phyloP scores from a whole-genome alignment of 129 eudicot genomes.

The Tagetes patula region DNA sequence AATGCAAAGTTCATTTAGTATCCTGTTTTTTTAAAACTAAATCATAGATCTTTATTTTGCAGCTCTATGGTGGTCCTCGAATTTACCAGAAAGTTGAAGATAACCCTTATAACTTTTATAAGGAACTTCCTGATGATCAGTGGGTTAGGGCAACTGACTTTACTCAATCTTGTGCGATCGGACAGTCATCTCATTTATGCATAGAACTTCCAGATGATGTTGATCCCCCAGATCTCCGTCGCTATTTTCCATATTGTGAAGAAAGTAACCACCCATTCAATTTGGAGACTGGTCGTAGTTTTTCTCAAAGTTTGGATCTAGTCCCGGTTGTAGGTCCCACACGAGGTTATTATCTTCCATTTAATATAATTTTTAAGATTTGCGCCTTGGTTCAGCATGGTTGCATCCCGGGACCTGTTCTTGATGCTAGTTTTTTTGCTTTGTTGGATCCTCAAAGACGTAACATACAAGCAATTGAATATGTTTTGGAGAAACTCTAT shows the following conservation, averaged over 20 bases:
- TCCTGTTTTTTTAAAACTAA: neutral
- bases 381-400: constrained; percentile 77
- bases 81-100: constrained; percentile 48
- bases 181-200: constrained; percentile 79
- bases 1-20: neutral
- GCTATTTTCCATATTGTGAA: constrained; percentile 48
- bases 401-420: constrained; percentile 70
- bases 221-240: constrained; percentile 50
- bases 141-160: constrained; percentile 85
- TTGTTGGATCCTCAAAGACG: constrained; percentile 57
- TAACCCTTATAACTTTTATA: constrained; percentile 32
- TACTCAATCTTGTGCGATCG: constrained; percentile 55
- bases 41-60: constrained; percentile 1
- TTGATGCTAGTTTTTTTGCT: constrained; percentile 50
- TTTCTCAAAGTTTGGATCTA: constrained; percentile 41
- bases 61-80: constrained; percentile 79
- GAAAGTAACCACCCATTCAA: constrained; percentile 43
- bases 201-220: constrained; percentile 55
- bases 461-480: constrained; percentile 42
- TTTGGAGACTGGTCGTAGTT: constrained; percentile 45
- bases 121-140: constrained; percentile 61
- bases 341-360: constrained; percentile 47
- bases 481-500: constrained; percentile 63
- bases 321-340: constrained; percentile 75
- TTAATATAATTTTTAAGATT: constrained; percentile 52